phyloP scores from a whole-genome alignment of 495 filamentous ascomycete genomes.

The Chaetomium cochliodes region DNA sequence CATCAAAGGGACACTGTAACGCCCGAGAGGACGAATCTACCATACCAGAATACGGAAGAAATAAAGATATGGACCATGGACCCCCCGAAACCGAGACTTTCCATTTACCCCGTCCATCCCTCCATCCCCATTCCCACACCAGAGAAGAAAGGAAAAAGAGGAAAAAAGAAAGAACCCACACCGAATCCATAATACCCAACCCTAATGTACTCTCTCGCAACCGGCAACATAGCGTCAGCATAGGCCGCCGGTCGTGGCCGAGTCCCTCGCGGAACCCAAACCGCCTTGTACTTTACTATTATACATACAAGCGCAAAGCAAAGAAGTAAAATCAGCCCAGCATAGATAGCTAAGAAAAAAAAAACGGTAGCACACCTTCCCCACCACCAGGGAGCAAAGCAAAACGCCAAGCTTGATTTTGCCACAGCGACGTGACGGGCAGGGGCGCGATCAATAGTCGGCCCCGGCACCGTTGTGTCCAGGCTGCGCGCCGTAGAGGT shows the following conservation, averaged over 20 bases:
- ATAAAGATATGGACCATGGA: neutral
- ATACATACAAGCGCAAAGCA: slow-evolving; percentile 18
- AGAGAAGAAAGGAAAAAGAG: too few relatives aligned
- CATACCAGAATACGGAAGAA: neutral
- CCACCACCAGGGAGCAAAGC: neutral
- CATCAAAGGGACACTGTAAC: neutral
- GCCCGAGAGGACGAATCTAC: neutral
- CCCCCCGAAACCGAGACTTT: neutral
- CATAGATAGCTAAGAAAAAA: neutral
- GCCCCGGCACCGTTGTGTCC: slow-evolving; percentile 68
- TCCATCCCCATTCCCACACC: neutral
- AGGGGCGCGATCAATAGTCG: slow-evolving; percentile 32
- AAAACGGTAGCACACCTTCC: neutral
- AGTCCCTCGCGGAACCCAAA: neutral
- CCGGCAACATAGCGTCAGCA: neutral
- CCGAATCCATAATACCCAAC: neutral
- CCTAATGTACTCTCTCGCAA: slow-evolving; percentile 6
- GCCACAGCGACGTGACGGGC: neutral
- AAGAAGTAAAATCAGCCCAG: neutral
- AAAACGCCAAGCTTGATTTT: neutral
- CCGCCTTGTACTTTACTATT: slow-evolving; percentile 16
- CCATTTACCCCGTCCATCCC: neutral
- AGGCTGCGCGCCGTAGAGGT: slow-evolving; percentile 60
- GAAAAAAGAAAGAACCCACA: too few relatives aligned
- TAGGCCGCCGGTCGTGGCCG: neutral